Base-by-base conservation (phyloP, 2,329 filamentous ascomycete species). In the Myriangium duriaei region DNA sequence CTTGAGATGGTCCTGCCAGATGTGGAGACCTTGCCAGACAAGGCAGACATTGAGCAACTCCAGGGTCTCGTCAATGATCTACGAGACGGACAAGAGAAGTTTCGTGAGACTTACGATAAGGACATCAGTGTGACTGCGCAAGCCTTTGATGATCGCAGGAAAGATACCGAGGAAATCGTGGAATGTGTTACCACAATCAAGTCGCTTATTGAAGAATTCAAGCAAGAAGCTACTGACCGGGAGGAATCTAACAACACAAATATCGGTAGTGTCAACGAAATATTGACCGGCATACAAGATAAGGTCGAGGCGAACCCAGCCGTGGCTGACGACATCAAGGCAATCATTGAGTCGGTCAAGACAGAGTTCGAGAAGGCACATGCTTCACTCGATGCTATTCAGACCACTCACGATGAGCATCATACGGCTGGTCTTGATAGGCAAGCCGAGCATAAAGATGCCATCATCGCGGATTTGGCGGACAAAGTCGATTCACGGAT, bases 341-440 rank as follows among this genome's bases (percentile, higher is more conserved):
- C 71, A 30, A 64, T 87, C 42, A 68, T 78, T 51, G 77, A 81
- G 50, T 74, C 76, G 2, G 76, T 96, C 59, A 86, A 81, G 56
- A 65, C 73, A 1, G 87, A 95, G 54, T 94, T 96, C 43, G 86
- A 95, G 51, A 81, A 87, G 45, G 79, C 83, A 9, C 81, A 84
- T 48, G 76, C 78, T 11, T 76, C 81, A n/a, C 71, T 91, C 15
- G 79, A 83, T 40, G 81, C 80, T 5, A 72, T 78, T 37, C 91
- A 88, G 61, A 68, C 84, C n/a, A 84, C 93, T 44, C 72, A 78
- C 3, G 83, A 74, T 30, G 69, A 76, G 48, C 68, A 71, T 37
- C 65, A 72, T 31, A 63, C 69, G 2, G 63, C 68, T 11, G 51
- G 65, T 11, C 55, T 74, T 7, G 67, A 72, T 45, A 78, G 77